Evolutionary conservation across 2,329 filamentous ascomycete species (phyloP).

Genomic region (Exophiala dermatitidis): DNA sequence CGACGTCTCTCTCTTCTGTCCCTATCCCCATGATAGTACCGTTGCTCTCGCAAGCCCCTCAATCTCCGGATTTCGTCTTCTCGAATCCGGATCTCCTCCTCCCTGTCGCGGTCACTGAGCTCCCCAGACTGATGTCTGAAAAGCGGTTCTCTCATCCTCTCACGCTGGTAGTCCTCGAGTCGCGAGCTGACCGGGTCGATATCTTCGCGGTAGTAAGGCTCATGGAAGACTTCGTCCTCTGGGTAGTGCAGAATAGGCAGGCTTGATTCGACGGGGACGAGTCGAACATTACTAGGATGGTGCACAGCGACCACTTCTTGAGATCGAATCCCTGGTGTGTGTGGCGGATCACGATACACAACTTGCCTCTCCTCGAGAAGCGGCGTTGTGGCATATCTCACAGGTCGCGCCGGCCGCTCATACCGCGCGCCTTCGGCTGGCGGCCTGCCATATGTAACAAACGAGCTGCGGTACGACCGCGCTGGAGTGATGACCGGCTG

Average conservation of each 20-base stretch:
- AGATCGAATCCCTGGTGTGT: background rate
- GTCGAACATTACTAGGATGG: background rate
- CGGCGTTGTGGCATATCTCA: conserved; percentile 9
- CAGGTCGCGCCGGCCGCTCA: conserved; percentile 11
- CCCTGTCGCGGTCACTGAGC: conserved; percentile 1
- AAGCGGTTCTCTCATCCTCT: conserved; percentile 11
- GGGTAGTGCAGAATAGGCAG: conserved; percentile 12
- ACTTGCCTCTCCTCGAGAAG: conserved; percentile 17
- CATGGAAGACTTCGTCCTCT: conserved; percentile 4
- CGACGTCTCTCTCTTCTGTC: conserved; percentile 5
- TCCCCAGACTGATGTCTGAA: conserved; percentile 6
- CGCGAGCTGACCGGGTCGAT: conserved; percentile 10
- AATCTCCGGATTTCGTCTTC: conserved; percentile 7
- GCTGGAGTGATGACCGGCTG: conserved; percentile 6
- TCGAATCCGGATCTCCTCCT: conserved; percentile 6
- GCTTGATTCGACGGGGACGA: background rate
- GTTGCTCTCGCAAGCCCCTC: conserved; percentile 1
- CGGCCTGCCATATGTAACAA: conserved; percentile 4
- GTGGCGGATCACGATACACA: conserved; percentile 5
- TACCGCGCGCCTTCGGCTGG: conserved; percentile 8
- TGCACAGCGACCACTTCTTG: conserved; percentile 9
- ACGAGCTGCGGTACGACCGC: conserved; percentile 5
- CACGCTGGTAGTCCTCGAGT: conserved; percentile 15
- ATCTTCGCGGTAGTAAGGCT: conserved; percentile 9
- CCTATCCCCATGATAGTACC: conserved; percentile 8